A percentile compares a stretch with the other conserved stretches of the same genome.
Conservation (phyloP, 306 rosid genomes). For the Cicer arietinum region DNA sequence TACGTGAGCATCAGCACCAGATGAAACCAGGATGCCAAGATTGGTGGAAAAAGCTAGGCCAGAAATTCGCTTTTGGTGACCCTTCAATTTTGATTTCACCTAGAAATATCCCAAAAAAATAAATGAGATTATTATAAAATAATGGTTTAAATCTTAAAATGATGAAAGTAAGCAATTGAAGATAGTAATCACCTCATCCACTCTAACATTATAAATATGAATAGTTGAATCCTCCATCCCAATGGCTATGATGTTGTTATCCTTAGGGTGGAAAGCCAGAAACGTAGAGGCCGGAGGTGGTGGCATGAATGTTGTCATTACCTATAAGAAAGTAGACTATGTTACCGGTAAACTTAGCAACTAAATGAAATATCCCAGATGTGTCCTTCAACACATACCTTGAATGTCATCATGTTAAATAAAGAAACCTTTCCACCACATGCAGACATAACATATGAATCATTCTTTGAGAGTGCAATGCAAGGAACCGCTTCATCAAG, state of each 20-base stretch:
- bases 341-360: constrained; percentile 39
- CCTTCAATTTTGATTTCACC: constrained; percentile 84
- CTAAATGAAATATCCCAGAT: constrained; percentile 14
- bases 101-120: constrained; percentile 42
- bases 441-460: constrained; percentile 86
- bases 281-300: constrained; percentile 84
- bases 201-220: constrained; percentile 77
- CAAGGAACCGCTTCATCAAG: constrained; percentile 90
- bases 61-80: constrained; percentile 78
- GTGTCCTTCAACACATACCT: constrained; percentile 51
- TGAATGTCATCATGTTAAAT: constrained; percentile 85
- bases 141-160: constrained; percentile 6
- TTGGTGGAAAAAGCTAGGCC: constrained; percentile 84
- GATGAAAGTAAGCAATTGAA: constrained; percentile 12
- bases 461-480: constrained; percentile 86
- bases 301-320: constrained; percentile 83
- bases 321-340: constrained; percentile 55
- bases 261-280: constrained; percentile 84
- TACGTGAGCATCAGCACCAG: constrained; percentile 91
- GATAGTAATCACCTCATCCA: constrained; percentile 69
- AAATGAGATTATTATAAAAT: constrained; percentile 37
- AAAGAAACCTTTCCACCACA: constrained; percentile 86
- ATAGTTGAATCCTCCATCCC: constrained; percentile 94
- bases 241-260: constrained; percentile 91
- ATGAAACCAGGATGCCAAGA: constrained; percentile 79